Conservation (phyloP, 192 early-diverging fungal species). For the Haplosporangium gracile region DNA sequence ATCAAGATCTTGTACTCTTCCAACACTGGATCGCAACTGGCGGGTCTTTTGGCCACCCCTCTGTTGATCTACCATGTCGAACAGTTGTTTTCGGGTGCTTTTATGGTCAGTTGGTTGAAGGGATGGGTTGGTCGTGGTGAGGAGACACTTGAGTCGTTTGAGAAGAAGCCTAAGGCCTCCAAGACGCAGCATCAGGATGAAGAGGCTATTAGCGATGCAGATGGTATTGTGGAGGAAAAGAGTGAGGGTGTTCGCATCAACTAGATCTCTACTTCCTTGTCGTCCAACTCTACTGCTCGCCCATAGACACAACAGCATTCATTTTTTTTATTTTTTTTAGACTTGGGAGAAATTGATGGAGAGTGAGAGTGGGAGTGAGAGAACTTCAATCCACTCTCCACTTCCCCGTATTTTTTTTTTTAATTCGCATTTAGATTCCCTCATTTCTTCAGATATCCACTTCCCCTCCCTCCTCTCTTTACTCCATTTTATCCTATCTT, state of each 20-base stretch:
- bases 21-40: constrained; percentile 56
- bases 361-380: too few species aligned
- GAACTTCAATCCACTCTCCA: too few species aligned
- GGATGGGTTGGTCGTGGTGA: constrained; percentile 66
- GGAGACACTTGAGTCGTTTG: constrained; percentile 44
- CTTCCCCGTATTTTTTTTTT: not conserved
- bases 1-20: constrained; percentile 77
- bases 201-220: not conserved
- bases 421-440: not conserved
- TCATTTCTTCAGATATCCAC: not conserved
- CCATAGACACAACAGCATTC: not conserved
- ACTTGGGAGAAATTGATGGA: too few species aligned
- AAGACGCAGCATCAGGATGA: not conserved
- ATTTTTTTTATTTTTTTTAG: too few species aligned
- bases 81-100: constrained; percentile 75
- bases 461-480: not conserved
- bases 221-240: not conserved
- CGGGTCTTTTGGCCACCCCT: constrained; percentile 73
- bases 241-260: not conserved
- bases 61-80: constrained; percentile 81
- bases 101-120: constrained; percentile 68
- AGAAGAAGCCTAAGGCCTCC: constrained; percentile 6
- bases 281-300: constrained; percentile 1
- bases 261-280: not conserved
- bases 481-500: not conserved